phyloP scores from a whole-genome alignment of 306 rosid species.

The Lathyrus aphaca region DNA sequence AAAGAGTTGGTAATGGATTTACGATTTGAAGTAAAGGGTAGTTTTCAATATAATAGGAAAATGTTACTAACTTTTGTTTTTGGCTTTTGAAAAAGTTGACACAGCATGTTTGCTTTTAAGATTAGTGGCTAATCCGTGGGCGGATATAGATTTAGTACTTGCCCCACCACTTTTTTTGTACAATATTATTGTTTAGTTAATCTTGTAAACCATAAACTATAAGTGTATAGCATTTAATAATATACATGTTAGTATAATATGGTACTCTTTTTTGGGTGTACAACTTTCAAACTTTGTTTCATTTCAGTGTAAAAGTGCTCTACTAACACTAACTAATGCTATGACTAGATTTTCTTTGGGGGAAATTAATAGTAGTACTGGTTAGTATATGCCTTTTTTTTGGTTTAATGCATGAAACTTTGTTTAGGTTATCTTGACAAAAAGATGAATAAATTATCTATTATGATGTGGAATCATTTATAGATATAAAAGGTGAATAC shows the following conservation, averaged over 20 bases:
- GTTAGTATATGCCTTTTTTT: no score
- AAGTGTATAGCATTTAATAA: no score
- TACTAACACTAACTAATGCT: no score
- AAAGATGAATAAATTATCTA: no score
- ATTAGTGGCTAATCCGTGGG: conserved; percentile 32
- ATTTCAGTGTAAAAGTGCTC: background rate
- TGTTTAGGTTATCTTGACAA: no score
- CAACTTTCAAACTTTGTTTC: background rate
- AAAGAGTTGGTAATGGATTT: background rate
- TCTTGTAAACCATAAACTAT: background rate
- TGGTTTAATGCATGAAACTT: no score
- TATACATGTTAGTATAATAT: no score
- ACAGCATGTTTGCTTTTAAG: background rate
- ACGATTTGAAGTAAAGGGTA: conserved; percentile 15
- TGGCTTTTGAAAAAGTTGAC: conserved; percentile 23
- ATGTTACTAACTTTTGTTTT: conserved; percentile 14
- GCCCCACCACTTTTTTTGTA: background rate
- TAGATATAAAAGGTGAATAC: no score
- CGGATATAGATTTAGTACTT: conserved; percentile 15
- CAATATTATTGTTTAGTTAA: background rate
- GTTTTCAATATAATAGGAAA: conserved; percentile 37
- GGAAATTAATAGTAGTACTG: no score
- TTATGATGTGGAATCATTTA: no score
- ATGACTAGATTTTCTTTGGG: no score
- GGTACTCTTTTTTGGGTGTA: background rate